These are phyloP conservation scores for Tetrapisispora phaffii DNA, from an alignment of 805 yeast genomes.

Conservation along the genomic window DNA sequence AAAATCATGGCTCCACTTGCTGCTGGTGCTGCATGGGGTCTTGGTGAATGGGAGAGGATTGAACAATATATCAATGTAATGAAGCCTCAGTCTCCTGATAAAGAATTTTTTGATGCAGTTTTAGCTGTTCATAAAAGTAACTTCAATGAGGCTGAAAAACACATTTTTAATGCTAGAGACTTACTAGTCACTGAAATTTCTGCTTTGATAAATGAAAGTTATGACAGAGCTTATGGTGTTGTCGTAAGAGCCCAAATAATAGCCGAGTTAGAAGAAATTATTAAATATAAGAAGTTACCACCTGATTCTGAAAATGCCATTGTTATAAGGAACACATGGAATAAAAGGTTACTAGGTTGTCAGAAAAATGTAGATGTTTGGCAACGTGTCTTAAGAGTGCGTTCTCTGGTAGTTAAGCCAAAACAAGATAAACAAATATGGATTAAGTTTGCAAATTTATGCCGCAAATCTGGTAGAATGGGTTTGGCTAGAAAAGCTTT, in stretches of 20 bases:
- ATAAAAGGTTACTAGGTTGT: constrained; percentile 81
- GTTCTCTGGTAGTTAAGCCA: constrained; percentile 88
- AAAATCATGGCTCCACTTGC: constrained; percentile 92
- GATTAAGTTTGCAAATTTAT: constrained; percentile 94
- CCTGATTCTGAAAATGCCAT: constrained; percentile 71
- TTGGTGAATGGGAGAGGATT: constrained; percentile 95
- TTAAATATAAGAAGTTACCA: constrained; percentile 75
- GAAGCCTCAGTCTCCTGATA: constrained; percentile 88
- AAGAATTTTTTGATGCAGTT: constrained; percentile 90
- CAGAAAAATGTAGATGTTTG: constrained; percentile 98
- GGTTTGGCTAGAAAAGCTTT: constrained; percentile 89
- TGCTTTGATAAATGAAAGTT: constrained; percentile 89
- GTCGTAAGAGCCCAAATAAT: constrained; percentile 96
- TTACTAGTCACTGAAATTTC: constrained; percentile 85
- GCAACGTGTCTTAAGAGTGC: constrained; percentile 89
- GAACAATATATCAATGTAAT: constrained; percentile 82
- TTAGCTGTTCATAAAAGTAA: constrained; percentile 76
- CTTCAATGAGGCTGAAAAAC: constrained; percentile 68
- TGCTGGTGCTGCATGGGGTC: constrained; percentile 98
- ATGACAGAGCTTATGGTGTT: constrained; percentile 92
- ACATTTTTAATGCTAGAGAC: constrained; percentile 79
- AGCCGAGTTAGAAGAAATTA: constrained; percentile 92
- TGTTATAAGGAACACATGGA: constrained; percentile 86
- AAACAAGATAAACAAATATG: constrained; percentile 95
- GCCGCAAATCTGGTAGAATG: constrained; percentile 87